Evolutionary conservation across 345 rosid genomes (phyloP).

Genomic region (Turritis glabra): DNA sequence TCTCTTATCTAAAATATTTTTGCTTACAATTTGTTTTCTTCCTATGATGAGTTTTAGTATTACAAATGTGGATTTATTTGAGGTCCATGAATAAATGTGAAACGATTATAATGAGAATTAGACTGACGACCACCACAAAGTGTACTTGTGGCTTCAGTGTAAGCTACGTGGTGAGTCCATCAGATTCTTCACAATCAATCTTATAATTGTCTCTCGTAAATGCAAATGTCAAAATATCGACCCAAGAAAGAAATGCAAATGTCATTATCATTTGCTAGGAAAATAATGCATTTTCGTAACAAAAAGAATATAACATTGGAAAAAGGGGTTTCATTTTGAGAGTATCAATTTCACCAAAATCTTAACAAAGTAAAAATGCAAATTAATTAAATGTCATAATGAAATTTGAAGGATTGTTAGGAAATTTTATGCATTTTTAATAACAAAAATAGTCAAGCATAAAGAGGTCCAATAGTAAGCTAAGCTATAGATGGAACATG

Average conservation of each 20-base stretch:
- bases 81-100: slow-evolving; percentile 24
- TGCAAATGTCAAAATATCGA: slow-evolving; percentile 13
- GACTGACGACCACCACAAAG: slow-evolving; percentile 26
- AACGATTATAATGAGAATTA: background rate
- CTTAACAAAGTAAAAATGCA: no score
- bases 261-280: background rate
- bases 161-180: slow-evolving; percentile 31
- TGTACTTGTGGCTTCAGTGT: slow-evolving; percentile 19
- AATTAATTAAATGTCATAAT: no score
- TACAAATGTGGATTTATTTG: background rate
- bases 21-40: slow-evolving; percentile 18
- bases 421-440: no score
- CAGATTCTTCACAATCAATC: slow-evolving; percentile 17
- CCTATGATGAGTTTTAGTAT: background rate
- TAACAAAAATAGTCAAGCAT: no score
- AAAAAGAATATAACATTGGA: no score
- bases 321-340: background rate
- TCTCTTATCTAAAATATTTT: slow-evolving; percentile 22
- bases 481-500: no score
- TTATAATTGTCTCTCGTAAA: slow-evolving; percentile 5
- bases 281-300: background rate
- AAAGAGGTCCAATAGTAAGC: no score
- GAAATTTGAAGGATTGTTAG: no score
- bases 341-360: background rate
- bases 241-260: background rate